These are phyloP conservation scores for Aaosphaeria arxii DNA, from an alignment of 2,329 filamentous ascomycete genomes.

Conservation along the genomic window DNA sequence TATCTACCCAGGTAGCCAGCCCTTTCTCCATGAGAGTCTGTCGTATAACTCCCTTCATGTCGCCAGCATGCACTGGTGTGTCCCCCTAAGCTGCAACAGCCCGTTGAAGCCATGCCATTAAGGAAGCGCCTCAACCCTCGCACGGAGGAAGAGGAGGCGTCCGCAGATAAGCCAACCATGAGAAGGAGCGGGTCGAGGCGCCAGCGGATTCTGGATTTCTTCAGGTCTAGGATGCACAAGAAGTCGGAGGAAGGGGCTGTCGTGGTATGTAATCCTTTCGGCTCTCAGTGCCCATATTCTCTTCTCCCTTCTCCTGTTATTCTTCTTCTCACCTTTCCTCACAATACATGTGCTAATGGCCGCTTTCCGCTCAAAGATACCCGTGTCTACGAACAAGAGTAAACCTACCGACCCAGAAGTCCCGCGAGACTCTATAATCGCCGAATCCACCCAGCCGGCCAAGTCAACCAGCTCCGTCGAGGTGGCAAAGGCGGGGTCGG, in stretches of 20 bases:
- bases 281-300: constrained; percentile 1
- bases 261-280: constrained; percentile 13
- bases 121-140: no score
- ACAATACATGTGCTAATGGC: constrained; percentile 16
- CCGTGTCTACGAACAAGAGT: constrained; percentile 5
- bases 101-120: no score
- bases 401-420: not conserved
- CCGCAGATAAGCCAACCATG: no score
- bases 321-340: constrained; percentile 1
- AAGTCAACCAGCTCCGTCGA: constrained; percentile 12
- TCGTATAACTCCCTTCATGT: no score
- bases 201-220: constrained; percentile 28
- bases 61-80: no score
- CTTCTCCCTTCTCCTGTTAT: not conserved
- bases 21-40: no score
- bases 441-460: constrained; percentile 8
- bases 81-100: no score
- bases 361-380: constrained; percentile 12
- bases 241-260: constrained; percentile 9
- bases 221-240: constrained; percentile 24
- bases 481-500: constrained; percentile 3
- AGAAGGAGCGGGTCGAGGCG: constrained; percentile 25
- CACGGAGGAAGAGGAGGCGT: no score
- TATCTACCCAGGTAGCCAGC: no score
- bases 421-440: constrained; percentile 12